These are phyloP conservation scores for Saccharomycopsis capsularis DNA, from an alignment of 805 yeast species.

Conservation along the genomic window DNA sequence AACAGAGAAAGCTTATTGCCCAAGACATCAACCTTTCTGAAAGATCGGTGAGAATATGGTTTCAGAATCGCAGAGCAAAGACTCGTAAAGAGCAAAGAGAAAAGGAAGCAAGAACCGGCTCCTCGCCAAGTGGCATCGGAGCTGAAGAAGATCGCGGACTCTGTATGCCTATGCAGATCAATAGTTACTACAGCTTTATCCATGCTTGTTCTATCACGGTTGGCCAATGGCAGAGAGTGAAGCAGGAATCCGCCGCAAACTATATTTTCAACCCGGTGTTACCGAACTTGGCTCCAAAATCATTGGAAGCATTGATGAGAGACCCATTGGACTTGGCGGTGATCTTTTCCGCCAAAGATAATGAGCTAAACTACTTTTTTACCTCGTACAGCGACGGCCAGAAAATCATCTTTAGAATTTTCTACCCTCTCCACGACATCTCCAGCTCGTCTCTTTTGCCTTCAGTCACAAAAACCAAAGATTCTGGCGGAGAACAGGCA, in stretches of 20 bases:
- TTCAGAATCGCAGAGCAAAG: constrained; percentile 81
- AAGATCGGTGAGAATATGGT: constrained; percentile 87
- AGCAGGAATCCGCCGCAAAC: constrained; percentile 46
- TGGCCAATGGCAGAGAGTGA: constrained; percentile 76
- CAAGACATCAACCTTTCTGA: constrained; percentile 75
- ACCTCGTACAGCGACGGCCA: constrained; percentile 63
- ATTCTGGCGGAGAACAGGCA: constrained; percentile 34
- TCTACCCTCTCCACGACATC: constrained; percentile 59
- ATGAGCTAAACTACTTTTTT: constrained; percentile 72
- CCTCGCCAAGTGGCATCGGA: constrained; percentile 5
- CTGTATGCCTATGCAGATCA: constrained; percentile 46
- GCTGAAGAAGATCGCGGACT: constrained; percentile 23
- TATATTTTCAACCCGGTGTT: constrained; percentile 38
- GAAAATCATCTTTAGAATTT: constrained; percentile 64
- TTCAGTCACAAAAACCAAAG: constrained; percentile 20
- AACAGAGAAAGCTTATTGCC: constrained; percentile 61
- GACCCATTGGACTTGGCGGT: constrained; percentile 62
- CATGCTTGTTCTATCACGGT: constrained; percentile 65
- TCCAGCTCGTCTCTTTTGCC: constrained; percentile 44
- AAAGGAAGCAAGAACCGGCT: constrained; percentile 26
- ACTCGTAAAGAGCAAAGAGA: constrained; percentile 54
- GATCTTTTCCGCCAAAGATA: constrained; percentile 61
- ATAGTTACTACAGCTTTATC: constrained; percentile 60
- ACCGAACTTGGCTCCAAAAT: constrained; percentile 60
- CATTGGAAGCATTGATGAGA: constrained; percentile 56